These are phyloP conservation scores for Hypoxylon subgilvum DNA, from an alignment of 495 filamentous ascomycete genomes.

Conservation along the genomic window DNA sequence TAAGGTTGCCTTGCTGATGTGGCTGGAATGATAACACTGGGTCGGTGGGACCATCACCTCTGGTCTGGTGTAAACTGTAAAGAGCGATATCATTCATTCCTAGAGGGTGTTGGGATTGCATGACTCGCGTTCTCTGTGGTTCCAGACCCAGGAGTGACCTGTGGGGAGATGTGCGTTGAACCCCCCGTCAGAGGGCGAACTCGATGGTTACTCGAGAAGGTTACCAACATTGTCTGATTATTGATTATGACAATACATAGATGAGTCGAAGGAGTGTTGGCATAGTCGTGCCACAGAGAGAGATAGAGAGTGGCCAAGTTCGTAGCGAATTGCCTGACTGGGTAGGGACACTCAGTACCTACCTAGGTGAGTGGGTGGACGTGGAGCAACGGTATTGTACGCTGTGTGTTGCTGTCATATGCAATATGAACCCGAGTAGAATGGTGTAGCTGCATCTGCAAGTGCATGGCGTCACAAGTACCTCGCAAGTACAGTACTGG, in stretches of 20 bases:
- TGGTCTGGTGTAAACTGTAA: no score
- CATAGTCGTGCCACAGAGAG: slow-evolving; percentile 12
- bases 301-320: slow-evolving; percentile 1
- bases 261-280: slow-evolving; percentile 11
- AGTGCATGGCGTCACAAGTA: slow-evolving; percentile 18
- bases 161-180: neutral
- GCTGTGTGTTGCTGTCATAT: slow-evolving; percentile 24
- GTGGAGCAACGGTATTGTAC: slow-evolving; percentile 15
- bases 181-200: slow-evolving; percentile 7
- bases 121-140: neutral
- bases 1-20: slow-evolving; percentile 2
- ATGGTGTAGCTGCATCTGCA: slow-evolving; percentile 32
- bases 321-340: slow-evolving; percentile 10
- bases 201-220: slow-evolving; percentile 11
- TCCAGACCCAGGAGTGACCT: neutral
- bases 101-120: neutral
- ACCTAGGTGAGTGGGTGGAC: neutral
- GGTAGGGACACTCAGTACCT: slow-evolving; percentile 5
- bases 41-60: no score
- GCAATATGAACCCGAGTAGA: slow-evolving; percentile 15
- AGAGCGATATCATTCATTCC: neutral
- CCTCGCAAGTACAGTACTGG: slow-evolving; percentile 16
- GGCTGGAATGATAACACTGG: no score
- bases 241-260: no score
- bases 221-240: slow-evolving; percentile 12